Evolutionary conservation across 768 basidiomycete genomes (phyloP).

Genomic region (Amanita thiersii): DNA sequence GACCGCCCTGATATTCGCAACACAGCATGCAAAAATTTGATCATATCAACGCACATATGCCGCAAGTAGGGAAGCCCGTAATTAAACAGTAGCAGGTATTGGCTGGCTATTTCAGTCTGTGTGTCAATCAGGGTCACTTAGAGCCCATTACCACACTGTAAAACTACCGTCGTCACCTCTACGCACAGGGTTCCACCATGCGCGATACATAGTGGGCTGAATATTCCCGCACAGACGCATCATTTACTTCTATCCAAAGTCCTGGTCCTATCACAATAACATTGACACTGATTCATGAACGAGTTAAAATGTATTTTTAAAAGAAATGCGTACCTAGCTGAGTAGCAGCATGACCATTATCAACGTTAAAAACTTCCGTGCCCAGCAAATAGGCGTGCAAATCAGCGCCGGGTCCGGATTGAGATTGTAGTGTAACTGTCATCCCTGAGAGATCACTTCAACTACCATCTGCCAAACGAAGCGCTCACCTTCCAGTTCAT

Average conservation of each 20-base stretch:
- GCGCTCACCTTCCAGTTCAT: constrained; percentile 50
- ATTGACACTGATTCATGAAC: background rate
- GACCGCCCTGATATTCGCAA: too few species aligned
- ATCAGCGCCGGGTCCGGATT: constrained; percentile 31
- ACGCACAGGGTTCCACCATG: constrained; percentile 52
- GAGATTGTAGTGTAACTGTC: constrained; percentile 57
- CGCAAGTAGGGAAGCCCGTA: too few species aligned
- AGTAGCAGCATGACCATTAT: constrained; percentile 40
- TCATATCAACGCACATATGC: too few species aligned
- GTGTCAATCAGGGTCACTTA: too few species aligned
- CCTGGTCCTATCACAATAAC: constrained; percentile 34
- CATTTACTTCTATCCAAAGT: constrained; percentile 56
- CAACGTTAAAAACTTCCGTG: constrained; percentile 43
- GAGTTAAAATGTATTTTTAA: background rate
- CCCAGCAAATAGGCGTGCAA: constrained; percentile 51
- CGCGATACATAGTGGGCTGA: constrained; percentile 27
- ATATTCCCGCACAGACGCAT: constrained; percentile 35
- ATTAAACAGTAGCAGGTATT: too few species aligned
- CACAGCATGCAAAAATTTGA: too few species aligned
- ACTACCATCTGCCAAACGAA: too few species aligned
- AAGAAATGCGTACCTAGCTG: constrained; percentile 25
- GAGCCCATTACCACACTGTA: constrained; percentile 44
- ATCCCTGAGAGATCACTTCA: background rate
- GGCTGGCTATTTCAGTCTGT: too few species aligned
- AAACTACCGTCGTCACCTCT: constrained; percentile 46